Evolutionary conservation across 2,329 filamentous ascomycete species (phyloP).

Genomic region (Venturia nashicola): DNA sequence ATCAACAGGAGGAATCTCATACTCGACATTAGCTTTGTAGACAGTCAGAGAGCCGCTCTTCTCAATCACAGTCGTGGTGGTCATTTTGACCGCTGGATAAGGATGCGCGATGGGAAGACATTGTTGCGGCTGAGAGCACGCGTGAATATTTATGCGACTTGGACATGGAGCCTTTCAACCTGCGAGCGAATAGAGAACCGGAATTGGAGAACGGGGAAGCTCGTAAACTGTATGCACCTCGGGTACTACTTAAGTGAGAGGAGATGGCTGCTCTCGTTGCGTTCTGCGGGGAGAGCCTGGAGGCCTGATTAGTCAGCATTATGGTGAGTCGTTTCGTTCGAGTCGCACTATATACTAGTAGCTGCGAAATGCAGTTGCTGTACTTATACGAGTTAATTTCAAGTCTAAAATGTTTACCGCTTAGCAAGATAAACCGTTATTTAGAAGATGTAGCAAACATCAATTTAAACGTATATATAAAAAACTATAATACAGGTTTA

Average conservation of each 20-base stretch:
- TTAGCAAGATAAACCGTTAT: too few species aligned
- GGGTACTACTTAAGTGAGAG: background rate
- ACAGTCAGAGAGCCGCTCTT: background rate
- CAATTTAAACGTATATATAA: too few species aligned
- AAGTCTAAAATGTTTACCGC: too few species aligned
- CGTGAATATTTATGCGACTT: background rate
- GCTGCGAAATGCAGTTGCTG: too few species aligned
- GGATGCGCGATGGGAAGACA: background rate
- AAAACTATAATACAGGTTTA: too few species aligned
- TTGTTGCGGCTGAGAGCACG: background rate
- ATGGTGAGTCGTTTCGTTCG: background rate
- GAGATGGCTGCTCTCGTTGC: background rate
- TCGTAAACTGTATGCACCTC: background rate
- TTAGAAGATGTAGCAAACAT: too few species aligned
- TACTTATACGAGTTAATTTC: too few species aligned
- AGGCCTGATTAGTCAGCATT: background rate
- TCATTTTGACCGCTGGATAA: background rate
- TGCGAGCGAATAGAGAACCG: background rate
- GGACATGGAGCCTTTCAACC: background rate
- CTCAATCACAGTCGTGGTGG: constrained; percentile 7
- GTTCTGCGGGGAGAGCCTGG: background rate
- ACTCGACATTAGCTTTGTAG: constrained; percentile 7
- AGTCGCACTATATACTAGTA: background rate
- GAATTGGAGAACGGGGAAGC: background rate
- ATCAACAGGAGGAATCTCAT: constrained; percentile 24